Base-by-base conservation (phyloP, 1,284 basidiomycete genomes). In the Mycena sp. region DNA sequence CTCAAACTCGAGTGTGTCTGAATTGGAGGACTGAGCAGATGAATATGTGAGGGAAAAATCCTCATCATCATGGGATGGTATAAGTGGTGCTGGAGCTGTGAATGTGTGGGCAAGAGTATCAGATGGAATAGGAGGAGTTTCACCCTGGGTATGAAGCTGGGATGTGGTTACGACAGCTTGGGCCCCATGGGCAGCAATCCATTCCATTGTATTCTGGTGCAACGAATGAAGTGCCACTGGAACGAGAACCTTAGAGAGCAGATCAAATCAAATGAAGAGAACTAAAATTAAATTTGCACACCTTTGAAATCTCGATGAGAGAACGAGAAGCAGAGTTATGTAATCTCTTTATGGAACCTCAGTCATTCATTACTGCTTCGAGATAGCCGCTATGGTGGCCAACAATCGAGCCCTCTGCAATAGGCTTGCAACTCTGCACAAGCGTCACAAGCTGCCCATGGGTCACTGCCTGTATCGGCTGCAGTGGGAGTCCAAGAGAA, bases 171-270 rank as follows among this genome's bases (percentile, higher is more conserved):
- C 50, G 43, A 60, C 58, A 35, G 32, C 25, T 21, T 29, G 19
- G 6, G 26, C 12, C 12, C 50, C 58, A 43, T 54, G 58, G 14
- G 38, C 23, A 28, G 19, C 25, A 23, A 54, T 53, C 49, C 49
- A 60, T 6, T 53, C 58, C 11, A 60, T 19, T 1, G 58, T 53
- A 21, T 60, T 37, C n/a, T 53, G 25, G 40, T 60, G 58, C 1
- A 60, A 21, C 17, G 19, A 30, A 38, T 54, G 49, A 6, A 60
- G 3, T 10, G 49, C 29, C 23, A 25, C 25, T 7, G 49, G 50
- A 37, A 37, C 41, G 25, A 54, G 28, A 28, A 55, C 40, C 52
- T 55, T 32, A 11, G 23, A n/a, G 38, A 41, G 11, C 19, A 12
- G 10, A 6, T 6, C 21, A 26, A 25, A 44, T 29, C 9, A n/a